Evolutionary conservation across 768 basidiomycete species (phyloP), one percentile per base, ranked within the genome.

Genomic region (Trametes gibbosa): DNA sequence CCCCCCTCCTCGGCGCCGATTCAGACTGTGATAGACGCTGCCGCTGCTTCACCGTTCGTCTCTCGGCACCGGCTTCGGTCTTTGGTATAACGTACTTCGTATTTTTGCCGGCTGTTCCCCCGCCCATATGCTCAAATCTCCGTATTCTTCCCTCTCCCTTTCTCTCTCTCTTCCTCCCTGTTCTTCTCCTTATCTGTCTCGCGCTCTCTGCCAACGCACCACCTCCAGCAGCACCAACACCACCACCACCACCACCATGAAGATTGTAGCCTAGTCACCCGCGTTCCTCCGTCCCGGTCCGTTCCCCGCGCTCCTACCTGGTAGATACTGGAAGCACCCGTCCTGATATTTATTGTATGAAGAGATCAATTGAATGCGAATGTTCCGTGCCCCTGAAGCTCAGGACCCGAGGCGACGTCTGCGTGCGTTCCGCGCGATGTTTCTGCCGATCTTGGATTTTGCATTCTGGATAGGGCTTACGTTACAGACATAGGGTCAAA

Each of bases 301-400:
- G 29, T 32, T 10, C 29, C 29, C 29, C 29, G 29, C 29, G 5
- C 29, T 10, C 29, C 29, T 10, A 32, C 51, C 58, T 60, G 63
- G 63, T 65, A 65, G 63, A 65, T 58, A 58, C 60, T 65, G 63
- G 63, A 64, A 46, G 50, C 49, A 39, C 27, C 42, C 9, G 27
- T 21, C 37, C 37, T 29, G 53, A 17, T 65, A 65, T 65, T 65
- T 65, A 65, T 65, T 64, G 63, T 65, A 62, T 50, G 48, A 50
- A 39, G 24, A 50, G 49, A 32, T 32, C 29, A 32, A 32, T 32
- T 10, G 29, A 56, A 56, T 61, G 47, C 37, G 39, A 53, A 10
- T n/a, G 4, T 53, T 10, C 39, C 24, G 5, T 12, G 39, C 8
- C 37, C 14, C 51, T 25, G 14, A 9, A 12, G 40, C 40, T 41